Percentiles rank a stretch among this genome's conserved stretches.
These are phyloP conservation scores for Pythium myriotylum DNA, from an alignment of 352 stramenopile genomes.

Conservation along the genomic window DNA sequence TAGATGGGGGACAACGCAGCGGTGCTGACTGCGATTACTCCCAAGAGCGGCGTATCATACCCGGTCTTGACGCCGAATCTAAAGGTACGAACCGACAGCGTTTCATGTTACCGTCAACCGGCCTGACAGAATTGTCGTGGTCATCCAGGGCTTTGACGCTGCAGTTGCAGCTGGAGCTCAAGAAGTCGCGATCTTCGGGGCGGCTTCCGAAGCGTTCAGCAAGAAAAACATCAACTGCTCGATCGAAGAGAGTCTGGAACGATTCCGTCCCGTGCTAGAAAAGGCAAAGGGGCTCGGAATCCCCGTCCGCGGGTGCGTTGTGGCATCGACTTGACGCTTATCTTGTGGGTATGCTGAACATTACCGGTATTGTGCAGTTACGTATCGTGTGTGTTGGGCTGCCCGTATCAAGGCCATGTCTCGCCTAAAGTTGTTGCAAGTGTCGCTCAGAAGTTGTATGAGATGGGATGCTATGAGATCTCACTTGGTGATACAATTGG, in stretches of 20 bases:
- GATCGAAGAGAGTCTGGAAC: constrained; percentile 94
- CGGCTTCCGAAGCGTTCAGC: constrained; percentile 95
- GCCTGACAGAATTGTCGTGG: too few relatives aligned
- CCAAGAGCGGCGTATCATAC: constrained; percentile 82
- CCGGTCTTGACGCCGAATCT: constrained; percentile 94
- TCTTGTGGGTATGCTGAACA: too few relatives aligned
- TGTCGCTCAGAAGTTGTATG: constrained; percentile 84
- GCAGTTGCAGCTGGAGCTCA: constrained; percentile 83
- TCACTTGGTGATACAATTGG: constrained; percentile 95
- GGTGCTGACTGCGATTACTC: constrained; percentile 86
- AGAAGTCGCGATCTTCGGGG: constrained; percentile 96
- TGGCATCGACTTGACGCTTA: too few relatives aligned
- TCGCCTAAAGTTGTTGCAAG: constrained; percentile 78
- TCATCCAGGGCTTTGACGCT: constrained; percentile 84
- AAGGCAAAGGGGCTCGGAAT: constrained; percentile 79
- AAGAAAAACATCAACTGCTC: constrained; percentile 97
- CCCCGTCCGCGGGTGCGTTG: constrained; percentile 84
- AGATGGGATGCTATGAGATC: constrained; percentile 96
- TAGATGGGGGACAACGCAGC: constrained; percentile 94
- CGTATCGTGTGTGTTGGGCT: constrained; percentile 96
- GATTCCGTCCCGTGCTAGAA: constrained; percentile 90
- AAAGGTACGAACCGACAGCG: constrained; percentile 45
- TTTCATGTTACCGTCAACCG: too few relatives aligned
- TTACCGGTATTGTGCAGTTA: constrained; percentile 87
- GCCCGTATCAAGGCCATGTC: constrained; percentile 94